Conservation (phyloP, 148 eudicot species). For the Rhododendron simsii region DNA sequence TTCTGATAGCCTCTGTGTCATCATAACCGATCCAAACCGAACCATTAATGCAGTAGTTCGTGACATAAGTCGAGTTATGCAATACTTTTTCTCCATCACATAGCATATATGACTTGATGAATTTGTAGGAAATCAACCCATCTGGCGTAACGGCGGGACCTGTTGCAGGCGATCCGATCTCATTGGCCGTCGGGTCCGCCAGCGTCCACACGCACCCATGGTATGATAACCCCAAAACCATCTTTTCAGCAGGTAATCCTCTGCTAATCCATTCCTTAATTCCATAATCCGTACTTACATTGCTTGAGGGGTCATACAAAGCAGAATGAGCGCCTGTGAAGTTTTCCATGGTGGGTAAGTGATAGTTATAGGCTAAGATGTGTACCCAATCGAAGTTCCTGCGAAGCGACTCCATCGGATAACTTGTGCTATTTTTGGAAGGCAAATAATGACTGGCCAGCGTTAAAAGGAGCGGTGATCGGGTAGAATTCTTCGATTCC, state of each 20-base stretch:
- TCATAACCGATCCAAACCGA: conserved; percentile 46
- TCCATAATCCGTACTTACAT: conserved; percentile 29
- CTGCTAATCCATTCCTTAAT: conserved; percentile 30
- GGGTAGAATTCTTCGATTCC: neutral
- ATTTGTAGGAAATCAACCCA: conserved; percentile 30
- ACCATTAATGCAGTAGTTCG: conserved; percentile 24
- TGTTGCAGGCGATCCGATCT: conserved; percentile 29
- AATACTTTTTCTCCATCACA: conserved; percentile 15
- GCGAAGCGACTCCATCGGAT: conserved; percentile 25
- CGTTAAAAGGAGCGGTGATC: conserved; percentile 13
- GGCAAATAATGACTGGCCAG: conserved; percentile 11
- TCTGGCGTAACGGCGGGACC: conserved; percentile 28
- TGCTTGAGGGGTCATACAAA: conserved; percentile 36
- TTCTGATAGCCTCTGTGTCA: conserved; percentile 37
- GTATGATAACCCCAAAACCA: conserved; percentile 39
- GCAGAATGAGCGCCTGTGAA: conserved; percentile 34
- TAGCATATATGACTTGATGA: conserved; percentile 16
- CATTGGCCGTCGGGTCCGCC: conserved; percentile 13
- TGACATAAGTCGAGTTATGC: conserved; percentile 31
- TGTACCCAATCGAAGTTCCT: conserved; percentile 38
- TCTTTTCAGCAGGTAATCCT: conserved; percentile 29
- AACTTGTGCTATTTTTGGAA: neutral
- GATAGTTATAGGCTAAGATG: conserved; percentile 28
- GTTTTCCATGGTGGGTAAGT: conserved; percentile 19
- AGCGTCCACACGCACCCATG: conserved; percentile 42